Evolutionary conservation across 768 basidiomycete genomes (phyloP).

Genomic region (Rhodotorula toruloides): DNA sequence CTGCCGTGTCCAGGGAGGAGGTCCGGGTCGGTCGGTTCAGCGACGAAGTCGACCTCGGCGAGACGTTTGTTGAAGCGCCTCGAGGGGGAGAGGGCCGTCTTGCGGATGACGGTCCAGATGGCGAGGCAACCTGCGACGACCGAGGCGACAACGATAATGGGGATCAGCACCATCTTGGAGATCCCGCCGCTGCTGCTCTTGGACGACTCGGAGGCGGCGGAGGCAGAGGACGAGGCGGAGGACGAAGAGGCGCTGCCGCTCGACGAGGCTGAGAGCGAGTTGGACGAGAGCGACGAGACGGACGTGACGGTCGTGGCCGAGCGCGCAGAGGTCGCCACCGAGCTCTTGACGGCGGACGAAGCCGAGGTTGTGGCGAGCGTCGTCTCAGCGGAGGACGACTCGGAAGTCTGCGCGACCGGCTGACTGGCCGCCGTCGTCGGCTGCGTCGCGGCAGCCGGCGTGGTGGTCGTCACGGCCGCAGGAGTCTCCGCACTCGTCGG

Average conservation of each 20-base stretch:
- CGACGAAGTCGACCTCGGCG: conserved; percentile 58
- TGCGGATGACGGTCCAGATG: conserved; percentile 63
- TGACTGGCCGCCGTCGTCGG: background rate
- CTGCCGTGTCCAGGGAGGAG: conserved; percentile 6
- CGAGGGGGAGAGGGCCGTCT: conserved; percentile 82
- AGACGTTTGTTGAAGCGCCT: conserved; percentile 74
- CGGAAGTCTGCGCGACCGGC: too few relatives aligned
- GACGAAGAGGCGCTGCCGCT: background rate
- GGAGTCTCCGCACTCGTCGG: background rate
- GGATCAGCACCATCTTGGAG: conserved; percentile 47
- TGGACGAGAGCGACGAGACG: too few relatives aligned
- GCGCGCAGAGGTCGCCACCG: too few relatives aligned
- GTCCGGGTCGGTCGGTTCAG: background rate
- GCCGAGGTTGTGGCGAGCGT: too few relatives aligned
- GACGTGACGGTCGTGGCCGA: too few relatives aligned
- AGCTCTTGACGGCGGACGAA: too few relatives aligned
- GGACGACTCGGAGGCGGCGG: background rate
- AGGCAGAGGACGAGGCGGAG: background rate
- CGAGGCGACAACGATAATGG: conserved; percentile 65
- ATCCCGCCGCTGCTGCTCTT: conserved; percentile 18
- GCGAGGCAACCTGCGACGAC: conserved; percentile 64
- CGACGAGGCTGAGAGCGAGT: background rate
- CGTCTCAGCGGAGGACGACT: too few relatives aligned
- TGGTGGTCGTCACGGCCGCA: background rate
- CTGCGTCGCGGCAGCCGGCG: background rate